phyloP scores from a whole-genome alignment of 2,329 filamentous ascomycete species.

The Herpotrichia juniperi region DNA sequence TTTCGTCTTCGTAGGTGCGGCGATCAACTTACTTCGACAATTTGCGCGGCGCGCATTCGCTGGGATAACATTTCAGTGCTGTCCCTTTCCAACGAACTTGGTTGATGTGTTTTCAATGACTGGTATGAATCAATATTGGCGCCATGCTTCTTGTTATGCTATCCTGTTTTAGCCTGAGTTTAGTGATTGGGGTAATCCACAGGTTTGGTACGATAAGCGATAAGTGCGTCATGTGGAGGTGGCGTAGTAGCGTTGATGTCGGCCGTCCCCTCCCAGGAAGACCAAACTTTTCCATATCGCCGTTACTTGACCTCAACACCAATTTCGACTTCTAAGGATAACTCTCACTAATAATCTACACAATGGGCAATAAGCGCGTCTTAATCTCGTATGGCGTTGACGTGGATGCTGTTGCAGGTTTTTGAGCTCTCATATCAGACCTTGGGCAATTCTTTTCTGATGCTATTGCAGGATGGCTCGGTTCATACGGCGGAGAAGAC shows the following conservation, averaged over 20 bases:
- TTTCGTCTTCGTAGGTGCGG: not conserved
- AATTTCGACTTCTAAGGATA: too few species aligned
- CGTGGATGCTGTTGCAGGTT: conserved; percentile 59
- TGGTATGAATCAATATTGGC: not conserved
- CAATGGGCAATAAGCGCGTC: conserved; percentile 58
- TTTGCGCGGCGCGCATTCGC: conserved; percentile 8
- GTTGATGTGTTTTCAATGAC: not conserved
- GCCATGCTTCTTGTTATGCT: not conserved
- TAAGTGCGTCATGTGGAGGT: not conserved
- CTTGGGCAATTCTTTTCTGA: conserved; percentile 52
- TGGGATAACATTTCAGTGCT: not conserved
- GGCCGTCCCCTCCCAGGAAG: too few species aligned
- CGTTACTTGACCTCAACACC: too few species aligned
- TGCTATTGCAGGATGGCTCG: conserved; percentile 67
- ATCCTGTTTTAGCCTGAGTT: conserved; percentile 7
- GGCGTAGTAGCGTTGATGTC: not conserved
- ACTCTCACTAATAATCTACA: conserved; percentile 1
- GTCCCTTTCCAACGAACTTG: not conserved
- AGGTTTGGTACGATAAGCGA: conserved; percentile 1
- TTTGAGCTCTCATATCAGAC: not conserved
- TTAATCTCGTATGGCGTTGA: conserved; percentile 71
- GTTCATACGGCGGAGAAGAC: conserved; percentile 76
- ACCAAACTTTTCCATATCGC: too few species aligned
- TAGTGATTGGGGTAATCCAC: conserved; percentile 6
- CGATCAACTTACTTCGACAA: conserved; percentile 12